Base-by-base conservation (phyloP, 257 asterid species). In the Ocimum tenuiflorum region DNA sequence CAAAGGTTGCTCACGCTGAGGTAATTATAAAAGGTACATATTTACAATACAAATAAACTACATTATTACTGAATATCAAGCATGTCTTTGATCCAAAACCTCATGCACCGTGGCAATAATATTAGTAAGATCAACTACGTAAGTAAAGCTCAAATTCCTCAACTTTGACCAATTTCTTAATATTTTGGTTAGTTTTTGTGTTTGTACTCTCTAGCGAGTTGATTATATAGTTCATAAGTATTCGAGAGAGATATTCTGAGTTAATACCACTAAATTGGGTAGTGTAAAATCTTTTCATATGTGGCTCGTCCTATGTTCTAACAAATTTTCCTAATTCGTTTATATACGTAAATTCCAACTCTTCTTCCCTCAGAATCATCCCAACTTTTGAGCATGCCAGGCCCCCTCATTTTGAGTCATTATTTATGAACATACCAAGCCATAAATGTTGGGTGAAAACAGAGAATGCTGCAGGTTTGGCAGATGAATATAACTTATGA, bases 11-110 rank as follows among this genome's bases (percentile, higher is more conserved):
- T 8, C 67, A 60, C 23, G 41, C 67, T 22, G 8, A 43, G 63
- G 61, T 51, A 13, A 52, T 31, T 55, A 31, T n/a, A n/a, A n/a
- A 24, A 0, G 18, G 3, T 12, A 6, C 42, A 29, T 3, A 2
- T 29, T n/a, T 23, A 22, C 35, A 27, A 17, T 57, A 4, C 27
- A 57, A 35, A 9, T 11, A 58, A 33, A 68, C 66, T 68, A 20
- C 27, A 69, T 49, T 49, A 69, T 69, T 38, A 69, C 68, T 29
- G 10, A 47, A 22, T 48, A 4, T 50, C 38, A 17, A 38, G 13
- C 39, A 29, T 60, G 53, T 70, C 27, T 42, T 51, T 7, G 18
- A 41, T 52, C 36, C 15, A 14, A 59, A 48, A 41, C 7, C 22
- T 60, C 60, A 53, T 63, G 52, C 63, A 56, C 17, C 14, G 35